Evolutionary conservation across 2,329 filamentous ascomycete species (phyloP).

Genomic region (Teratosphaeria zuluensis): DNA sequence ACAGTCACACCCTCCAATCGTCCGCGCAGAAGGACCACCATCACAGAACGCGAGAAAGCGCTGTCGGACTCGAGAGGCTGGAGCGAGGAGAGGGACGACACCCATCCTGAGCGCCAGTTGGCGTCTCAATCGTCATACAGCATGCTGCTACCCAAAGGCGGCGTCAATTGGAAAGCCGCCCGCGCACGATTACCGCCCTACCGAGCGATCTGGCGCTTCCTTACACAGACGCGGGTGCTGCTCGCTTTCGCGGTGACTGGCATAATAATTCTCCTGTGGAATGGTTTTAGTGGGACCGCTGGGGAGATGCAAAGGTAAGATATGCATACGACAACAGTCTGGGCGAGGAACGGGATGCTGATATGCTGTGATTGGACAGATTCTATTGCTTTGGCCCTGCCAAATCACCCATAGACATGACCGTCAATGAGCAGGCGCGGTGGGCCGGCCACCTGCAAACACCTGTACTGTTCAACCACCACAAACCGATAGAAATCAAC

Average conservation of each 20-base stretch:
- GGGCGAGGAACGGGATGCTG: neutral
- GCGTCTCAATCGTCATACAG: constrained; percentile 9
- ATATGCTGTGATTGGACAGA: constrained; percentile 40
- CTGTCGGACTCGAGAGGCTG: neutral
- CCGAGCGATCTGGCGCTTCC: constrained; percentile 50
- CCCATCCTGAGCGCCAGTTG: constrained; percentile 8
- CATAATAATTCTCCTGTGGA: constrained; percentile 75
- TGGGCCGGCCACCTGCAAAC: constrained; percentile 87
- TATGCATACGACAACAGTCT: neutral
- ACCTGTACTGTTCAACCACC: constrained; percentile 92
- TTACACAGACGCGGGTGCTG: constrained; percentile 71
- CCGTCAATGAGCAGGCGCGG: constrained; percentile 75
- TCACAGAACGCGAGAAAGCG: neutral
- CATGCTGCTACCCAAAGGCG: constrained; percentile 88
- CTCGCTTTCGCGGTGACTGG: constrained; percentile 61
- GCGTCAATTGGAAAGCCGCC: constrained; percentile 87
- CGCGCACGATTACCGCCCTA: constrained; percentile 68
- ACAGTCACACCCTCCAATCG: neutral
- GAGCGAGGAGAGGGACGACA: constrained; percentile 1
- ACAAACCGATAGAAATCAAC: constrained; percentile 78
- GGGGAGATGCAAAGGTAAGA: constrained; percentile 83
- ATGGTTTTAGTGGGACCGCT: constrained; percentile 68
- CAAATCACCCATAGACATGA: constrained; percentile 95
- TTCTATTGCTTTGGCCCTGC: constrained; percentile 96
- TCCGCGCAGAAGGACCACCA: neutral